phyloP scores from a whole-genome alignment of 2,329 filamentous ascomycete genomes.

The Didymellaceae sp. region DNA sequence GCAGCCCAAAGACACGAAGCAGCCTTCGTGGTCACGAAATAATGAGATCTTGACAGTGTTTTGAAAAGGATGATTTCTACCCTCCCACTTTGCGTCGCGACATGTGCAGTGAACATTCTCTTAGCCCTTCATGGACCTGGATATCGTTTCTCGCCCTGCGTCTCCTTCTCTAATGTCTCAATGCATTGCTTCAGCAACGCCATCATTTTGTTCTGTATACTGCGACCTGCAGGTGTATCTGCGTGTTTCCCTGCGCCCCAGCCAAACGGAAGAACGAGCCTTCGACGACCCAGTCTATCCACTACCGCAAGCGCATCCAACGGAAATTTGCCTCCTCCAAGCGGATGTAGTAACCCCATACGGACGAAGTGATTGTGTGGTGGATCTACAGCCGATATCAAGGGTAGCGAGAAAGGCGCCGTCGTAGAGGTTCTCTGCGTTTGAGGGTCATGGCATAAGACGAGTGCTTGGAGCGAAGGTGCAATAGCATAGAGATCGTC shows the following conservation, averaged over 20 bases:
- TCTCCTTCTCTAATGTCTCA: slow-evolving; percentile 29
- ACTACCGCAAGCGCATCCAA: slow-evolving; percentile 55
- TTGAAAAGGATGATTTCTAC: not conserved
- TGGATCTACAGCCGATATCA: slow-evolving; percentile 41
- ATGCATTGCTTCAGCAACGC: slow-evolving; percentile 36
- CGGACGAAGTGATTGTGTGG: slow-evolving; percentile 48
- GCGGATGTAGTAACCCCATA: slow-evolving; percentile 53
- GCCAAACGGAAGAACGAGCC: slow-evolving; percentile 53
- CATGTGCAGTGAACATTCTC: too few species aligned
- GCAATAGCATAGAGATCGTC: slow-evolving; percentile 42
- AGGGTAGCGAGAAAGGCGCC: slow-evolving; percentile 37
- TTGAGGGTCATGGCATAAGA: slow-evolving; percentile 44
- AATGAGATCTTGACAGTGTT: slow-evolving; percentile 21
- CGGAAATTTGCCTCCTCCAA: slow-evolving; percentile 52
- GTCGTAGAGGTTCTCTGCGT: slow-evolving; percentile 35
- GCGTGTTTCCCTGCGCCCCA: slow-evolving; percentile 52
- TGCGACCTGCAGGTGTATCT: slow-evolving; percentile 36
- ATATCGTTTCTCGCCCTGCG: not conserved
- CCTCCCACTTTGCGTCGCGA: not conserved
- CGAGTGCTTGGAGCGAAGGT: slow-evolving; percentile 41
- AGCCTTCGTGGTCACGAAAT: slow-evolving; percentile 17
- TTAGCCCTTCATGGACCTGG: not conserved
- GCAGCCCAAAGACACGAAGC: slow-evolving; percentile 7
- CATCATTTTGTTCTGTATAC: slow-evolving; percentile 41
- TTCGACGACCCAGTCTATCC: slow-evolving; percentile 45